phyloP scores from a whole-genome alignment of 768 basidiomycete species.

The Macrolepiota fuliginosa region DNA sequence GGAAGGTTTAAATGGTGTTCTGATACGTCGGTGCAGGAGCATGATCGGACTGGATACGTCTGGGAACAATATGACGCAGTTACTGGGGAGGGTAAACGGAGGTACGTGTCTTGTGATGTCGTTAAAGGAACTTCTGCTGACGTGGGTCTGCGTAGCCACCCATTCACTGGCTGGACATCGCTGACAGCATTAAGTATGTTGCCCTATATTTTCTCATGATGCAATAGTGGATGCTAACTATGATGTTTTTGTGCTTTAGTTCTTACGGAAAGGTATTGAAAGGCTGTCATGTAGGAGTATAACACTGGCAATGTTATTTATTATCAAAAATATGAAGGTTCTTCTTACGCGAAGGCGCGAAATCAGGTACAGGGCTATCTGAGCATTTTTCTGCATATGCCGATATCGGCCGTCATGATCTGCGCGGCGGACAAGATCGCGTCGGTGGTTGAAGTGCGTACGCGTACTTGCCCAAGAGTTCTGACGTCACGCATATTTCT shows the following conservation, averaged over 20 bases:
- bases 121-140: constrained; percentile 9
- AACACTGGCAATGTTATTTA: neutral
- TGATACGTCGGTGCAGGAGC: constrained; percentile 55
- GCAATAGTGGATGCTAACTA: neutral
- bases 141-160: constrained; percentile 56
- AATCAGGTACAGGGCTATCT: neutral
- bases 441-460: neutral
- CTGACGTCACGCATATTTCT: constrained; percentile 10
- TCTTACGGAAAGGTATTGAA: constrained; percentile 32
- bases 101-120: constrained; percentile 42
- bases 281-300: neutral
- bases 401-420: neutral
- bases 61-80: constrained; percentile 96
- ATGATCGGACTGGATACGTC: constrained; percentile 88
- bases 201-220: neutral
- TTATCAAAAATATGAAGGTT: neutral
- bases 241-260: constrained; percentile 19
- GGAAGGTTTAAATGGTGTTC: neutral
- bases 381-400: neutral
- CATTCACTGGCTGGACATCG: constrained; percentile 97
- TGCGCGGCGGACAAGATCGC: neutral
- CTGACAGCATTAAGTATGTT: constrained; percentile 82
- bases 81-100: constrained; percentile 82
- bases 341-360: neutral
- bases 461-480: neutral